Evolutionary conservation across 1,139 yeast species (phyloP).

Genomic region (Protomyces macrosporus): DNA sequence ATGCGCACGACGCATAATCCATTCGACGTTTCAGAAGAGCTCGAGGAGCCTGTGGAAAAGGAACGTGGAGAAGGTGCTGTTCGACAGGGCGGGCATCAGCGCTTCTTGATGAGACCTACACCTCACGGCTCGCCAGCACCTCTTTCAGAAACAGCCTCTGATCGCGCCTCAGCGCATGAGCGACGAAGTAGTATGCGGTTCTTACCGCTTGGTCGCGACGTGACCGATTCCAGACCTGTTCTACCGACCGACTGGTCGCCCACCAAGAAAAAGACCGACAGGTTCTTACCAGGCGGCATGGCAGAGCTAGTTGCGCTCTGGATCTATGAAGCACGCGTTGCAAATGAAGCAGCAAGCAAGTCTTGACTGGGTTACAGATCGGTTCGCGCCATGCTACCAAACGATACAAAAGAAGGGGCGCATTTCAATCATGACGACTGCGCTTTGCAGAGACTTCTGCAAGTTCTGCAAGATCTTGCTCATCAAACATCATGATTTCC

Average conservation of each 20-base stretch:
- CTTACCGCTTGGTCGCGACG: background rate
- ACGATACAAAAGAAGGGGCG: background rate
- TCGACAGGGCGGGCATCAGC: background rate
- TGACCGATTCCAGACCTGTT: background rate
- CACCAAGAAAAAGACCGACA: conserved; percentile 1
- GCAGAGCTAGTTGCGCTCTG: conserved; percentile 22
- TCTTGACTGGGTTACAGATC: too few species aligned
- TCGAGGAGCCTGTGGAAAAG: conserved; percentile 7
- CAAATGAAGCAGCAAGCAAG: background rate
- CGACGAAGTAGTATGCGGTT: background rate
- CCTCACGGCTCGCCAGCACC: background rate
- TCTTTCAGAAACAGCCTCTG: background rate
- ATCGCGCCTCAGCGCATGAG: background rate
- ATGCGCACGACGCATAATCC: background rate
- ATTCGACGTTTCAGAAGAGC: conserved; percentile 23
- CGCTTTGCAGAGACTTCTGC: background rate
- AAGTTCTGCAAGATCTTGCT: background rate
- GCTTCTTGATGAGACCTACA: background rate
- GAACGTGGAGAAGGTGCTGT: background rate
- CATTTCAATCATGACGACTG: background rate
- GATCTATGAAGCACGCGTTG: conserved; percentile 9
- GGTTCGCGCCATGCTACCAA: too few species aligned
- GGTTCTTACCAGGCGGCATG: conserved; percentile 22
- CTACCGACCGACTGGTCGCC: conserved; percentile 17
- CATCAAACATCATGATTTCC: background rate